Evolutionary conservation across 2,329 filamentous ascomycete species (phyloP).

Genomic region (Davidsoniella eucalypti): DNA sequence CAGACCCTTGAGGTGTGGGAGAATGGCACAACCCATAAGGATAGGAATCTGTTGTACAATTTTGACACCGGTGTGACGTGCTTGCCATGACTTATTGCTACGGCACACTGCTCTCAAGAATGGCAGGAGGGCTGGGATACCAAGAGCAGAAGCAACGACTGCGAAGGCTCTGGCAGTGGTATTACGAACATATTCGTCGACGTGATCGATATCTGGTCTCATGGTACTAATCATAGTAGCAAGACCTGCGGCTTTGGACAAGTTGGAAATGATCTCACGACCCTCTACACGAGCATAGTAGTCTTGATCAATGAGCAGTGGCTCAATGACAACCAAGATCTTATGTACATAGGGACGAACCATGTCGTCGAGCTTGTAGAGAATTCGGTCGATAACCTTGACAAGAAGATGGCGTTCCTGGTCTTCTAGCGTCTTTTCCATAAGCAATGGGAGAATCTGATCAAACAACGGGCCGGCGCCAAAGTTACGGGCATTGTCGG

Average conservation of each 20-base stretch:
- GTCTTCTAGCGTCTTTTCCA: constrained; percentile 96
- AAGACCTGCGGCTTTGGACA: constrained; percentile 88
- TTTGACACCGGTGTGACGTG: constrained; percentile 93
- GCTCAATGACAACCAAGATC: constrained; percentile 95
- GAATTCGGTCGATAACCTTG: constrained; percentile 95
- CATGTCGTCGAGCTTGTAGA: constrained; percentile 95
- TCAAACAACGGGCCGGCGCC: constrained; percentile 90
- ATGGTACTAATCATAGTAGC: constrained; percentile 99
- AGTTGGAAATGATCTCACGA: constrained; percentile 95
- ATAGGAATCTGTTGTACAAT: constrained; percentile 99
- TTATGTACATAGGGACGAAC: constrained; percentile 96
- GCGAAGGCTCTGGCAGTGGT: constrained; percentile 94
- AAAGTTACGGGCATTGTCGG: constrained; percentile 92
- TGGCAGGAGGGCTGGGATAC: constrained; percentile 84
- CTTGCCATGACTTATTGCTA: constrained; percentile 98
- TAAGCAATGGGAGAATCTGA: constrained; percentile 87
- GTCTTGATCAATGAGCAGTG: constrained; percentile 96
- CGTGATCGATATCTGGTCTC: constrained; percentile 95
- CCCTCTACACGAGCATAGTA: constrained; percentile 98
- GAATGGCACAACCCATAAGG: constrained; percentile 90
- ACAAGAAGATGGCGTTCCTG: constrained; percentile 96
- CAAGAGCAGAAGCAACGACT: constrained; percentile 87
- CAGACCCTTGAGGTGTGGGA: constrained; percentile 87
- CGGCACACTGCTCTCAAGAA: constrained; percentile 92
- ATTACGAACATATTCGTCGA: constrained; percentile 96